Base-by-base conservation (phyloP, 139 green algal genomes). In the Volvox reticuliferus region DNA sequence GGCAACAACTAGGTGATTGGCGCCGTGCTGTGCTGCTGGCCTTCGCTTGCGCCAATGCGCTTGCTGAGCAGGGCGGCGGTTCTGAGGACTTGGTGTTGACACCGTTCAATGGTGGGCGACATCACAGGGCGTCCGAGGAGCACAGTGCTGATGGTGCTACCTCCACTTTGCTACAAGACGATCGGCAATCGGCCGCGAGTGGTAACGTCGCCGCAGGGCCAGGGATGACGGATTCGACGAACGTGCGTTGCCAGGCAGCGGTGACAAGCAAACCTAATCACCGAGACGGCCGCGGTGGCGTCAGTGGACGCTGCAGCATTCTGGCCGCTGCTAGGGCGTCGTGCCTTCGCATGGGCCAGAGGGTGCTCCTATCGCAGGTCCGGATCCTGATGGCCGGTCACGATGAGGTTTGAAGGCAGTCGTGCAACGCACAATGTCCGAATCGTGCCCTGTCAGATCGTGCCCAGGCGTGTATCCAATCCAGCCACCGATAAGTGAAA, bases 1-100 rank as follows among this genome's bases (percentile, higher is more conserved):
- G 87, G 87, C 87, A 91, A 35, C 76, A 86, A 1, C 61, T 79
- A 35, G 33, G n/a, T 32, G 87, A 91, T 77, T 91, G 87, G 87
- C 87, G 77, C 68, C 87, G 87, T 0, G 87, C 87, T 0, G 87
- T 63, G 76, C 50, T 91, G 61, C 87, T 91, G 76, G 87, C 61
- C 5, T 91, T 91, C n/a, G 87, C 87, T 1, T 86, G 87, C 28
- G 87, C 87, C 22, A 85, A 91, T 19, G 62, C 87, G 24, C 61
- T 91, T 2, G 67, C 76, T 33, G 18, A 50, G 76, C 61, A 85
- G 24, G 76, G 87, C 12, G 87, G 76, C 33, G 87, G 87, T 24
- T 14, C 55, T 0, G 75, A 65, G 16, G 87, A 86, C 33, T 18
- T 91, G 61, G 17, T 28, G 61, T n/a, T 44, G 61, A 28, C n/a